Conservation (phyloP, 129 eudicot genomes). For the Apium graveolens region DNA sequence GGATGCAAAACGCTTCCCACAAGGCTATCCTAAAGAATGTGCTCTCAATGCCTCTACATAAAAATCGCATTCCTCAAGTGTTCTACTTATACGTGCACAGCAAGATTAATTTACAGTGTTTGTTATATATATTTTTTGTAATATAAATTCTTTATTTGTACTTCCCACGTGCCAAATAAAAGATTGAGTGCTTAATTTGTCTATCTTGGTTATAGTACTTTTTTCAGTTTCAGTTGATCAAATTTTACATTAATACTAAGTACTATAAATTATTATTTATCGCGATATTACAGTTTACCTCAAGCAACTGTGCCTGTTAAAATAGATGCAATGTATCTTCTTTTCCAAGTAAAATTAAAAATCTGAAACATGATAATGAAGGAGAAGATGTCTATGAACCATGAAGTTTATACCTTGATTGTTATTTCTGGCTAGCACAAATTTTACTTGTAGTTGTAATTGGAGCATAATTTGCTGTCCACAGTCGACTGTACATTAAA, state of each 20-base stretch:
- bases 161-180: not conserved
- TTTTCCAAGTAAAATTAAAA: too few relatives aligned
- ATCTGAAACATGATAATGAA: too few relatives aligned
- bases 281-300: not conserved
- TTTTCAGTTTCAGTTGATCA: not conserved
- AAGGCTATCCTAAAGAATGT: constrained; percentile 11
- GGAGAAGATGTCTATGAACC: too few relatives aligned
- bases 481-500: constrained; percentile 30
- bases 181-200: not conserved
- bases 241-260: not conserved
- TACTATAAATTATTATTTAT: not conserved
- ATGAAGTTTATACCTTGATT: too few relatives aligned
- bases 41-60: not conserved
- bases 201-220: not conserved
- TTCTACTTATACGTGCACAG: constrained; percentile 5
- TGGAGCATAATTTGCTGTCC: too few relatives aligned
- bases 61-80: not conserved
- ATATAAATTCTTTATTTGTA: not conserved
- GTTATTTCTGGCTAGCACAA: too few relatives aligned
- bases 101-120: not conserved
- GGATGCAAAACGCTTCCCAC: constrained; percentile 30
- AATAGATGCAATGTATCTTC: too few relatives aligned
- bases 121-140: not conserved
- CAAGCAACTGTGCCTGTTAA: too few relatives aligned
- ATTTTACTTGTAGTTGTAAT: too few relatives aligned